phyloP scores from a whole-genome alignment of 345 rosid species.

The Moricandia arvensis region DNA sequence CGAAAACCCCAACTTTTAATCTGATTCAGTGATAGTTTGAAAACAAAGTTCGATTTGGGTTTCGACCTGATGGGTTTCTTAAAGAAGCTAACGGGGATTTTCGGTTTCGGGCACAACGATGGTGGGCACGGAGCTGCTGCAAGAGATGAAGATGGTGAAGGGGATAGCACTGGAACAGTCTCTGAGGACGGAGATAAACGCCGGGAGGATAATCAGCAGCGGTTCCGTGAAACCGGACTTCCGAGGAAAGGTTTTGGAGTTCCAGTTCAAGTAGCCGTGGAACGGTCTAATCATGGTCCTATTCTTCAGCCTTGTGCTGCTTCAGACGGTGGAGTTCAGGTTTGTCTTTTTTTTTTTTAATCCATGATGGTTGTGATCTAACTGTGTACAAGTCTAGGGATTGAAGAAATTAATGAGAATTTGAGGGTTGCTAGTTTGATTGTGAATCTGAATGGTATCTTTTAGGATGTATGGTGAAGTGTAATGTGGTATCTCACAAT shows the following conservation, averaged over 20 bases:
- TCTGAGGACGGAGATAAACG: constrained; percentile 21
- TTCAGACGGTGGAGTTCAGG: constrained; percentile 95
- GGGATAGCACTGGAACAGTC: constrained; percentile 12
- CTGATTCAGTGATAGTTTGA: constrained; percentile 1
- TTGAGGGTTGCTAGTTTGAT: too few species aligned
- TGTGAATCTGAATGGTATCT: too few species aligned
- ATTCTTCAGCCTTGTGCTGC: constrained; percentile 61
- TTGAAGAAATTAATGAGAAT: too few species aligned
- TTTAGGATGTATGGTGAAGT: too few species aligned
- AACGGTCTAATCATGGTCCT: constrained; percentile 64
- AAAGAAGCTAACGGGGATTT: constrained; percentile 74
- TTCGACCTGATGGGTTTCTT: constrained; percentile 65
- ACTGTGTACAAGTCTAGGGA: too few species aligned
- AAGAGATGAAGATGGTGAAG: constrained; percentile 41
- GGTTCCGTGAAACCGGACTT: constrained; percentile 61
- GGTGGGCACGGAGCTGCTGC: constrained; percentile 41
- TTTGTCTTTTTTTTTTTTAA: constrained; percentile 1
- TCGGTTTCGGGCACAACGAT: constrained; percentile 69
- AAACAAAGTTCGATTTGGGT: background rate
- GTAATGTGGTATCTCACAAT: constrained; percentile 2
- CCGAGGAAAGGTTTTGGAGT: constrained; percentile 83
- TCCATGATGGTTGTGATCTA: background rate
- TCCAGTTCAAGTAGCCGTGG: constrained; percentile 77
- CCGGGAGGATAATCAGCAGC: constrained; percentile 28
- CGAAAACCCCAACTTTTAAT: background rate